Base-by-base conservation (phyloP, 192 early-diverging fungal genomes). In the Umbelopsis ramanniana region DNA sequence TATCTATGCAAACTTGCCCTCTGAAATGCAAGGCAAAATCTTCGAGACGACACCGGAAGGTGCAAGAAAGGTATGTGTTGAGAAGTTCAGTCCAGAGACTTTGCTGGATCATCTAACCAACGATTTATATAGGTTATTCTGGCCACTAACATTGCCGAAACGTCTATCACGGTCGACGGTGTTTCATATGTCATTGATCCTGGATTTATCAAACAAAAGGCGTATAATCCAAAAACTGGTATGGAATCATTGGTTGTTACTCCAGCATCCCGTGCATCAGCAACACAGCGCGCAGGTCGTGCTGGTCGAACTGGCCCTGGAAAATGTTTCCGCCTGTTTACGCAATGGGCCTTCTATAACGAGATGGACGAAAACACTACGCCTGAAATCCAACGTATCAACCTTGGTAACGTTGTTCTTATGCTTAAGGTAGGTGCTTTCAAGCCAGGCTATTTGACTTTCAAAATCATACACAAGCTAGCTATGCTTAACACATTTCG, bases 81-180 rank as follows among this genome's bases (percentile, higher is more conserved):
- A n/a, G n/a, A n/a, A n/a, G n/a, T n/a, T n/a, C n/a, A n/a, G n/a
- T n/a, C n/a, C n/a, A 57, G 23, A 29, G 8, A 12, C 10, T 37
- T 23, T 21, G 52, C 35, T 38, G 22, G n/a, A n/a, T 66, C 12
- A 33, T 48, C 2, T 8, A 69, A 29, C 6, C 22, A 4, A 22
- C 50, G 2, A 17, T 7, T 70, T 11, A 12, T 33, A 7, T 71
- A 76, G 74, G 85, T 96, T 21, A 95, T 99, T 22, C 75, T 99
- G 46, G 96, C 98, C 1, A 99, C 98, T 60, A 99, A 99, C 80
- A 97, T 99, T 87, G 98, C 98, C 6, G 98, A 99, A 77, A 99
- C 98, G 0, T 94, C 93, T 2, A 96, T 99, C 73, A 99, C 98
- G 0, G 94, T 97, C 46, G 95, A 99, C 74, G 97, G 98, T 46